phyloP scores from a whole-genome alignment of 768 basidiomycete genomes.

The Fistulinella prunicolor region DNA sequence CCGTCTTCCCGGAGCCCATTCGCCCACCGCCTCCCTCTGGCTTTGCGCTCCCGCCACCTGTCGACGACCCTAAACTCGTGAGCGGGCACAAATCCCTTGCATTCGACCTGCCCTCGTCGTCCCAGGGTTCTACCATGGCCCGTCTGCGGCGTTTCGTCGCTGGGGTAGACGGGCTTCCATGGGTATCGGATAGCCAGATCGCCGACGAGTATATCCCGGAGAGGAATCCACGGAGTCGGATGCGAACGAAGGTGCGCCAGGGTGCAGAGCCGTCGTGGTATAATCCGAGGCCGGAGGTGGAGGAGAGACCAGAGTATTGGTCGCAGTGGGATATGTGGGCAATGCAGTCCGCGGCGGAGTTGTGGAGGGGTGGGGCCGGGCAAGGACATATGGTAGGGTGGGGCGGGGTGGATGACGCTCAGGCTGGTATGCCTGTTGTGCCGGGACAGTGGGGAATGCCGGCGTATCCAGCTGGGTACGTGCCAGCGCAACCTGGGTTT shows the following conservation, averaged over 20 bases:
- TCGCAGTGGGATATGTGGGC: constrained; percentile 26
- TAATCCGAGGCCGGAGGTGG: constrained; percentile 12
- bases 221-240: constrained; percentile 15
- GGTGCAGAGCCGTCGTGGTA: constrained; percentile 31
- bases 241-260: constrained; percentile 8
- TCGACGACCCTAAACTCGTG: not conserved
- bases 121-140: constrained; percentile 27
- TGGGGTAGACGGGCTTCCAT: constrained; percentile 41
- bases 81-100: not conserved
- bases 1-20: not conserved
- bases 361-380: constrained; percentile 1
- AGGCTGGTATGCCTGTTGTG: no score
- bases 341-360: constrained; percentile 17
- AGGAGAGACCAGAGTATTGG: constrained; percentile 8
- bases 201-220: constrained; percentile 46
- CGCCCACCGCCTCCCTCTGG: no score
- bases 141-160: constrained; percentile 36
- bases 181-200: constrained; percentile 41
- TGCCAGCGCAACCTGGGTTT: constrained; percentile 12
- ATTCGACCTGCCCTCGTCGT: constrained; percentile 2
- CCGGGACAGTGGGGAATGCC: constrained; percentile 1
- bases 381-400: not conserved
- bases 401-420: no score
- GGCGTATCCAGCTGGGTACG: constrained; percentile 25
- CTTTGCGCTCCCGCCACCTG: not conserved